Conservation (phyloP, 148 eudicot species). For the Rhododendron vialii region DNA sequence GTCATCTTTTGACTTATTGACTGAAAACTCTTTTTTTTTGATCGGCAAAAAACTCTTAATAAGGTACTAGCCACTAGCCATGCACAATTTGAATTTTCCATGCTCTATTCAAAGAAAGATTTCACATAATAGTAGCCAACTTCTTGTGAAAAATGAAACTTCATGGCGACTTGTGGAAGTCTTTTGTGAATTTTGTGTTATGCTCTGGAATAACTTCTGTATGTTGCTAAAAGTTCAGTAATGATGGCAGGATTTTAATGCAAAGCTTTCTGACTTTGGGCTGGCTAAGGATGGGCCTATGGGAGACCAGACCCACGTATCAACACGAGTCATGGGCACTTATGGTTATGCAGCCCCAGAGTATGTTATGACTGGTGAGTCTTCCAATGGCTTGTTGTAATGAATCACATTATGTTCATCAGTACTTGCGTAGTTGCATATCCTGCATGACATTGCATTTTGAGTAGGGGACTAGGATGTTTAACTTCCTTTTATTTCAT, state of each 20-base stretch:
- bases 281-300: constrained; percentile 86
- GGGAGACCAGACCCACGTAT: constrained; percentile 84
- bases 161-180: not conserved
- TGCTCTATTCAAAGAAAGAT: not conserved
- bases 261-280: constrained; percentile 89
- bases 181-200: not conserved
- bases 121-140: not conserved
- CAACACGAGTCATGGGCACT: constrained; percentile 95
- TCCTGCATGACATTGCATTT: not conserved
- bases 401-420: not conserved
- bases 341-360: constrained; percentile 93
- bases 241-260: constrained; percentile 63
- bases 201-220: not conserved
- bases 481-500: not conserved
- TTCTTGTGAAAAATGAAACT: not conserved
- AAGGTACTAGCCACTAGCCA: not conserved
- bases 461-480: not conserved
- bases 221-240: not conserved
- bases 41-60: not conserved
- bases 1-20: not conserved
- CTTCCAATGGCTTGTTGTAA: constrained; percentile 4
- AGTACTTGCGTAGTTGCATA: not conserved
- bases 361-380: constrained; percentile 76
- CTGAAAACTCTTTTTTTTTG: not conserved
- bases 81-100: not conserved